phyloP scores from a whole-genome alignment of 2,329 filamentous ascomycete genomes.

The Pochonia chlamydosporia region DNA sequence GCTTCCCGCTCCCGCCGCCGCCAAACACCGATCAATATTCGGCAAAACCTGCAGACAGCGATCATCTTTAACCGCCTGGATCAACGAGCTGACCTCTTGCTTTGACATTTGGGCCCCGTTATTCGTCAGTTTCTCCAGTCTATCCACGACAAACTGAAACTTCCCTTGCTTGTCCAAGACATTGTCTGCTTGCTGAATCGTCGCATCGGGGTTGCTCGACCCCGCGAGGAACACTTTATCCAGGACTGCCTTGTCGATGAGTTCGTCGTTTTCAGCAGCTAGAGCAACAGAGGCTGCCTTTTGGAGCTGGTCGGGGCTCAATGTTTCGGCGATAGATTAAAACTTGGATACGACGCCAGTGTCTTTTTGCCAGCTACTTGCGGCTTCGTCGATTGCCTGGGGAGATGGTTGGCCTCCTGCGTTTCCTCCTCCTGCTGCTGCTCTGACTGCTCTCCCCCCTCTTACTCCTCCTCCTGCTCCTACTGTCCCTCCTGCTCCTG shows the following conservation, averaged over 20 bases:
- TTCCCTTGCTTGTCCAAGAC: conserved; percentile 8
- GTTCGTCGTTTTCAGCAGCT: conserved; percentile 12
- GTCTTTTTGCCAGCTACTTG: conserved; percentile 9
- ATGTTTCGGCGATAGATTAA: conserved; percentile 8
- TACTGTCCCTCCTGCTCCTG: too few species aligned
- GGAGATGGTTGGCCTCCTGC: background rate
- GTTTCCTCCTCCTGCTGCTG: background rate
- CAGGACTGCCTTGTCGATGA: conserved; percentile 12
- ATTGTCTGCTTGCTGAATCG: conserved; percentile 9
- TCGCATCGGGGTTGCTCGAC: too few species aligned
- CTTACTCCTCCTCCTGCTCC: too few species aligned
- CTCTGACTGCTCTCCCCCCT: background rate
- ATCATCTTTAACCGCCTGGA: conserved; percentile 10
- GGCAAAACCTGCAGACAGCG: conserved; percentile 1
- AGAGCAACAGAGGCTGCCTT: conserved; percentile 5
- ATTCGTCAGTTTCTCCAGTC: conserved; percentile 1
- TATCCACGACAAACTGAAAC: conserved; percentile 12
- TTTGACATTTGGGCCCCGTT: conserved; percentile 5
- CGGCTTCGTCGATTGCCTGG: conserved; percentile 5
- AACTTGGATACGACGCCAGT: conserved; percentile 11
- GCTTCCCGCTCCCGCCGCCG: background rate
- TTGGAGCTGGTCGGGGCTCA: conserved; percentile 5
- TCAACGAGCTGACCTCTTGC: conserved; percentile 2
- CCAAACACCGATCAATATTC: background rate
- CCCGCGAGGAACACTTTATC: conserved; percentile 7